Evolutionary conservation across 2,329 filamentous ascomycete species (phyloP).

Genomic region (Macrophomina phaseolina): DNA sequence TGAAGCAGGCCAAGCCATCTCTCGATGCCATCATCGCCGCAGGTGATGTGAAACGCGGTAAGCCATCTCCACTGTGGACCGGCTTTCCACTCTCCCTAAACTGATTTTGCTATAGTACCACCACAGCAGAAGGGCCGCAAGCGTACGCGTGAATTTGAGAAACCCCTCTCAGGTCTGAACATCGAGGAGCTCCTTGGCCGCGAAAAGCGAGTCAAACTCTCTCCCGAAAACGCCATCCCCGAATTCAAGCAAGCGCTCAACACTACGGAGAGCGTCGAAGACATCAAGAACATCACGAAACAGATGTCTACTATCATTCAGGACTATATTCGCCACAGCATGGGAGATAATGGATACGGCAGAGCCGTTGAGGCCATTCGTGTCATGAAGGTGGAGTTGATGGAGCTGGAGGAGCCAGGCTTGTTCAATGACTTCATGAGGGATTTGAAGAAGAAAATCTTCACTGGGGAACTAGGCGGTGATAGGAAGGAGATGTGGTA

Average conservation of each 20-base stretch:
- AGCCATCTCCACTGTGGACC: not conserved
- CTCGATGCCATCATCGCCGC: conserved; percentile 69
- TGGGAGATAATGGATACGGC: conserved; percentile 76
- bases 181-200: conserved; percentile 78
- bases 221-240: conserved; percentile 78
- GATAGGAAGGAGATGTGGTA: conserved; percentile 86
- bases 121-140: conserved; percentile 78
- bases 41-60: conserved; percentile 77
- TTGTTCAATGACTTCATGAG: conserved; percentile 77
- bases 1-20: conserved; percentile 60
- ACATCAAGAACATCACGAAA: conserved; percentile 69
- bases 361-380: conserved; percentile 76
- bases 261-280: conserved; percentile 62
- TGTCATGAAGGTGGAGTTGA: conserved; percentile 78
- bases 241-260: conserved; percentile 84
- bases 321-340: conserved; percentile 70
- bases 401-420: conserved; percentile 74
- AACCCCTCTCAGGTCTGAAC: conserved; percentile 89
- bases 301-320: conserved; percentile 78
- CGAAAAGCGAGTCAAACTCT: conserved; percentile 62
- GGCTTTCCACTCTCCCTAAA: conserved; percentile 36
- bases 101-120: conserved; percentile 59
- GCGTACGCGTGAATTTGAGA: conserved; percentile 67
- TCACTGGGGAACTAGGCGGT: conserved; percentile 73
- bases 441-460: conserved; percentile 73